Base-by-base conservation (phyloP, 495 filamentous ascomycete species). In the Trichoderma erinaceum region DNA sequence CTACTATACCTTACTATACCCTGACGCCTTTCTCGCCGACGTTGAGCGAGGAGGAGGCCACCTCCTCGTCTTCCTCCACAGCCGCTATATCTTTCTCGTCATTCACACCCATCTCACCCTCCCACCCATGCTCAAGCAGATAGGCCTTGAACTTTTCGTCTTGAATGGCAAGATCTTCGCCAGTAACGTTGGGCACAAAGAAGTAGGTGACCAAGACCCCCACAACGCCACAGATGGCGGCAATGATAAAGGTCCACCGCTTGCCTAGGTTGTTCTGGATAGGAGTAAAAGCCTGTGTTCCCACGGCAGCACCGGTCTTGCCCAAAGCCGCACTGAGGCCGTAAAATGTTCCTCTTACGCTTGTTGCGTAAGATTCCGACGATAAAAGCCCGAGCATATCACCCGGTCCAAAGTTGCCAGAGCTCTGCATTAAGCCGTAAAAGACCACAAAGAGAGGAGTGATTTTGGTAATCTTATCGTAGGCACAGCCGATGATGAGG, bases 321-420 rank as follows among this genome's bases (percentile, higher is more conserved):
- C 82, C 83, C 61, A 85, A 48, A 2, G 83, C 83, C n/a, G 83
- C 83, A 1, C 81, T 82, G 6, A 85, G 65, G 11, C 83, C 83
- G 61, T 83, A 83, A 70, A 79, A 83, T 0, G 79, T 83, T 0
- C 83, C 83, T 6, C 83, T 76, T 5, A 85, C 80, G 23, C 78
- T 76, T 5, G 83, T 85, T 0, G 82, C 79, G 65, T 83, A 85
- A 10, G 77, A 75, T 65, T 85, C 83, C 0, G 81, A 83, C 0
- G 81, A 83, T 0, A 83, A 64, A 4, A 85, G 71, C 5, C 81
- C 82, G 16, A 84, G 74, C 79, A 82, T 83, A 61, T 83, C 80
- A 10, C 83, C 83, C 0, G 83, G 83, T 1, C 83, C 83, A 7
- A 84, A 69, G 61, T 84, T 83, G n/a, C 82, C 82, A 10, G 73